Conservation (phyloP, 2,329 filamentous ascomycete genomes). For the Pseudogymnoascus sp. region DNA sequence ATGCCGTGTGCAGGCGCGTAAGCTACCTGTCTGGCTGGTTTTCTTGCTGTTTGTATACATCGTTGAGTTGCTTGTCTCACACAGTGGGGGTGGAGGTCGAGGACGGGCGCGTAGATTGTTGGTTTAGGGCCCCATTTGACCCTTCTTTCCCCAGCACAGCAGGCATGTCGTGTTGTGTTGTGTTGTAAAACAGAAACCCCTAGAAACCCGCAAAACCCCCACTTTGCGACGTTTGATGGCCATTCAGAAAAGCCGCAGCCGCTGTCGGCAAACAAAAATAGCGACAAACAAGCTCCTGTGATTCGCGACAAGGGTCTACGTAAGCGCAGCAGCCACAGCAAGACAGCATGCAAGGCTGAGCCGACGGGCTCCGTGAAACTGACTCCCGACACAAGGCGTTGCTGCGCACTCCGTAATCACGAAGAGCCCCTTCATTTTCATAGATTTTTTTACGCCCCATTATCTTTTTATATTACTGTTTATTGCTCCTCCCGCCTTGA, state of each 20-base stretch:
- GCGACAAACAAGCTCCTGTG: background rate
- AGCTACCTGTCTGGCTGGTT: background rate
- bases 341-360: constrained; percentile 1
- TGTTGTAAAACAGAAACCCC: background rate
- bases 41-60: background rate
- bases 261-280: background rate
- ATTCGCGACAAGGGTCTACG: constrained; percentile 4
- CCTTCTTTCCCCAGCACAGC: background rate
- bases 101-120: background rate
- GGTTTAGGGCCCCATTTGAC: background rate
- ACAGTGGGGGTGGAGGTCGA: background rate
- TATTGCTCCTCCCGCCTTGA: background rate
- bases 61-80: background rate
- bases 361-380: background rate
- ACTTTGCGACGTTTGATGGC: background rate
- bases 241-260: background rate
- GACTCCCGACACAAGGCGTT: background rate
- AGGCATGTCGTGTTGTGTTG: background rate
- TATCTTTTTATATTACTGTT: background rate
- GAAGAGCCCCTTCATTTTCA: background rate
- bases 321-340: background rate
- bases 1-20: no score
- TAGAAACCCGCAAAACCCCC: background rate
- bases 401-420: background rate
- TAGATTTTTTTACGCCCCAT: background rate